Conservation (phyloP, 495 filamentous ascomycete species). For the Saxophila tyrrhenica region DNA sequence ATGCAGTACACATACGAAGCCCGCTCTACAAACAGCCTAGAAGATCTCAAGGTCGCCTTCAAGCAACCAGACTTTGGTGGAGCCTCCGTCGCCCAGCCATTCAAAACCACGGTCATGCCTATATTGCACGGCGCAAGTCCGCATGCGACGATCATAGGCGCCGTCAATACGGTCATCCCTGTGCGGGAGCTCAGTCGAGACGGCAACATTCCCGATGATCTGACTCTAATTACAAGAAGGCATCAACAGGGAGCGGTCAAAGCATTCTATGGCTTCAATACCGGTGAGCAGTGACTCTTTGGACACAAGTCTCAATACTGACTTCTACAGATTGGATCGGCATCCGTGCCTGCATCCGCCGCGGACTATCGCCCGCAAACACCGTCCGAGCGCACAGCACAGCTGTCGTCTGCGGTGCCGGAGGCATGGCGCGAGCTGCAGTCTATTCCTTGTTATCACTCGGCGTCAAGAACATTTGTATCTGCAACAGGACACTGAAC, state of each 20-base stretch:
- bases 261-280: constrained; percentile 74
- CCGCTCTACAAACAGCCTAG: constrained; percentile 50
- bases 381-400: constrained; percentile 59
- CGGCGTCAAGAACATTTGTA: constrained; percentile 68
- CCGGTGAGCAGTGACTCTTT: constrained; percentile 19
- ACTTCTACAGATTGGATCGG: constrained; percentile 77
- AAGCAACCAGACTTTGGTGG: constrained; percentile 60
- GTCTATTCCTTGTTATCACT: constrained; percentile 70
- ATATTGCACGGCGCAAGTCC: constrained; percentile 57
- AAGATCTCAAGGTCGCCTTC: constrained; percentile 51
- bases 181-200: constrained; percentile 47
- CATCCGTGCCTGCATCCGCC: constrained; percentile 55
- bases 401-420: constrained; percentile 64
- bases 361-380: constrained; percentile 70
- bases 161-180: constrained; percentile 73
- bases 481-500: constrained; percentile 56
- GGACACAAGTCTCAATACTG: too few species aligned
- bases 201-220: constrained; percentile 53
- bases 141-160: constrained; percentile 69
- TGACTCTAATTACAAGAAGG: constrained; percentile 48
- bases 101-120: constrained; percentile 60
- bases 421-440: constrained; percentile 67
- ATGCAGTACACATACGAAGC: constrained; percentile 63
- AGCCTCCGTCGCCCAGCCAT: constrained; percentile 60
- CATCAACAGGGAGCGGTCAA: constrained; percentile 53